Percentiles rank a stretch among this genome's conserved stretches.
phyloP scores from a whole-genome alignment of 2,329 filamentous ascomycete species.

The Balansia obtecta region DNA sequence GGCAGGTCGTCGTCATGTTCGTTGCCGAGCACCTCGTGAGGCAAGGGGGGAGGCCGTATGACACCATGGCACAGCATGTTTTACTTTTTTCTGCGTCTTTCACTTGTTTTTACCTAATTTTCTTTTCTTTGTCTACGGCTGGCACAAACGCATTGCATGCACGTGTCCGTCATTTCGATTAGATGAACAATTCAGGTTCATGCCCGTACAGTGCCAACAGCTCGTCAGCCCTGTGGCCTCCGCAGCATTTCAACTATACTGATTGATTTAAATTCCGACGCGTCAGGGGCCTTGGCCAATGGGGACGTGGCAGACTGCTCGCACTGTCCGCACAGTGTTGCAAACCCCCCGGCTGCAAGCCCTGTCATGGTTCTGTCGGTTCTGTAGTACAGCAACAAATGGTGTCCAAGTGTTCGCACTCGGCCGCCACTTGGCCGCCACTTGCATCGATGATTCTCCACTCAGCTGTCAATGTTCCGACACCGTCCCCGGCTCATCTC shows the following conservation, averaged over 20 bases:
- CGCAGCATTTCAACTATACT: not conserved
- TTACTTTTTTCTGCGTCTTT: too few species aligned
- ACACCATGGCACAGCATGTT: too few species aligned
- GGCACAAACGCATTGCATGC: too few species aligned
- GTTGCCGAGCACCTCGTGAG: too few species aligned
- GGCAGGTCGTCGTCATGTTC: too few species aligned
- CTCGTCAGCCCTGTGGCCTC: not conserved
- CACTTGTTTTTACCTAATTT: too few species aligned
- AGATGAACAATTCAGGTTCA: too few species aligned
- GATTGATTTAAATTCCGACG: not conserved
- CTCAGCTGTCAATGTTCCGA: not conserved
- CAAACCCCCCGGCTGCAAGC: not conserved
- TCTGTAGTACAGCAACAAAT: too few species aligned
- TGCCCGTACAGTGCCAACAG: not conserved
- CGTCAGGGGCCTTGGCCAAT: not conserved
- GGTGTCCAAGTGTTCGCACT: too few species aligned
- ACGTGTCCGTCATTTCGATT: too few species aligned
- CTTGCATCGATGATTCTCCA: not conserved
- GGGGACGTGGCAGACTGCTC: not conserved
- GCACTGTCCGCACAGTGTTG: not conserved
- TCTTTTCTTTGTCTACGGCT: too few species aligned
- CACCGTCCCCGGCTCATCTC: not conserved
- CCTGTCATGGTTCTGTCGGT: not conserved
- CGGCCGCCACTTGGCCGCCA: not conserved
- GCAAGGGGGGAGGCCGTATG: too few species aligned